These are phyloP conservation scores for Fusarium denticulatum DNA, from an alignment of 2,329 filamentous ascomycete species.

Conservation along the genomic window DNA sequence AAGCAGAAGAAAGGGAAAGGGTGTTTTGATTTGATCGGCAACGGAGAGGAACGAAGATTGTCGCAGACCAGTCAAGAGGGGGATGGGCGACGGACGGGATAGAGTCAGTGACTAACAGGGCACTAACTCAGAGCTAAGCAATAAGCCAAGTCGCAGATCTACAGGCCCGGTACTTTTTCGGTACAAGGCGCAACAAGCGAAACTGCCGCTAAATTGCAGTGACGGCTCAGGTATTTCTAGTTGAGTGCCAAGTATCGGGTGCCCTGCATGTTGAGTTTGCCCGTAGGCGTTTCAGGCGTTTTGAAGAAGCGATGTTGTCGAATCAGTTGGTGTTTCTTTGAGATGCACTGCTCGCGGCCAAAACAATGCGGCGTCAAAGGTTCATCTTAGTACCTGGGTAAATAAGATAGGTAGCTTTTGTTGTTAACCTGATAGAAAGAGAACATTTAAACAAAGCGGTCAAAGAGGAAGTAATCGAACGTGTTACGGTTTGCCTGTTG, in stretches of 20 bases:
- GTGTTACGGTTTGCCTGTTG: background rate
- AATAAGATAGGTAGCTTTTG: background rate
- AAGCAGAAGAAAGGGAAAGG: conserved; percentile 8
- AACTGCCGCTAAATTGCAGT: background rate
- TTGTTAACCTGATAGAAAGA: background rate
- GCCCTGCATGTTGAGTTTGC: conserved; percentile 17
- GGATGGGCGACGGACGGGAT: background rate
- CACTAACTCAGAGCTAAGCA: conserved; percentile 33
- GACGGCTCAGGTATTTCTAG: conserved; percentile 15
- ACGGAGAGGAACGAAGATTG: conserved; percentile 27
- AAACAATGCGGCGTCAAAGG: conserved; percentile 17
- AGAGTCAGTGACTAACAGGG: background rate
- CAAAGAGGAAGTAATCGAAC: background rate
- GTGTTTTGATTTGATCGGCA: conserved; percentile 37
- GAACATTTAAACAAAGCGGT: background rate
- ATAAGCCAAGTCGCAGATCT: conserved; percentile 44
- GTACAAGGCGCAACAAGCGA: conserved; percentile 14
- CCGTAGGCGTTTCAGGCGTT: conserved; percentile 35
- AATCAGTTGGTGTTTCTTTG: conserved; percentile 30
- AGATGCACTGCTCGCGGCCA: conserved; percentile 17
- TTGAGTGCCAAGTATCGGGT: conserved; percentile 9
- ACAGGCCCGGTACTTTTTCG: conserved; percentile 27
- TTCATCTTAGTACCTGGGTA: background rate
- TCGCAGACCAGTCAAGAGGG: conserved; percentile 23
- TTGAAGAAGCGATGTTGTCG: conserved; percentile 18